These are phyloP conservation scores for Neurospora pannonica DNA, from an alignment of 495 filamentous ascomycete genomes.

Conservation along the genomic window DNA sequence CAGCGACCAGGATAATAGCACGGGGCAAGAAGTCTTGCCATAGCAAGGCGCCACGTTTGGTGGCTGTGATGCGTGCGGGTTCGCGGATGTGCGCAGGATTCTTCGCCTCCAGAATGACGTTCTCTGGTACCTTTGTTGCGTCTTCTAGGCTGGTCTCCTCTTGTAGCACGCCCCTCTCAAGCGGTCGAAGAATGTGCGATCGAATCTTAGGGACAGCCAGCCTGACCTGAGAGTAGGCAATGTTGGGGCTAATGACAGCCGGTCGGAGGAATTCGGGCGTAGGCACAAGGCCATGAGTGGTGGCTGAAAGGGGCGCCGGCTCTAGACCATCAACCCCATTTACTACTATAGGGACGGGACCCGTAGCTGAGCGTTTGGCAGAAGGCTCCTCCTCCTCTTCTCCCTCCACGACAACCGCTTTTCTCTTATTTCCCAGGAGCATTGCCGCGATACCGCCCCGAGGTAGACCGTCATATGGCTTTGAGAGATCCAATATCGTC, in stretches of 20 bases:
- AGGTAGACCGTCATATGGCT: conserved; percentile 87
- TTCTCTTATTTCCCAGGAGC: conserved; percentile 88
- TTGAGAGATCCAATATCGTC: conserved; percentile 81
- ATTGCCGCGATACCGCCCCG: conserved; percentile 79
- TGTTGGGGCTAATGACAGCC: conserved; percentile 70
- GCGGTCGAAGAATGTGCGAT: conserved; percentile 60
- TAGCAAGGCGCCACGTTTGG: conserved; percentile 69
- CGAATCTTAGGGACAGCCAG: conserved; percentile 84
- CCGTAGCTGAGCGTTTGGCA: conserved; percentile 57
- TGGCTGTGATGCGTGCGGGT: conserved; percentile 71
- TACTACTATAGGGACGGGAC: conserved; percentile 61
- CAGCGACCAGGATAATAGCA: conserved; percentile 74
- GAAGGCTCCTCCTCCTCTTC: conserved; percentile 50
- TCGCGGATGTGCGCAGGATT: conserved; percentile 56
- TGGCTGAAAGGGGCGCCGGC: conserved; percentile 47
- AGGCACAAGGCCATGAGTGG: conserved; percentile 50
- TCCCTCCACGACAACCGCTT: conserved; percentile 57
- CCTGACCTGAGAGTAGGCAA: conserved; percentile 75
- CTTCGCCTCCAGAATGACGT: conserved; percentile 38
- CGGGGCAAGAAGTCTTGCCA: conserved; percentile 92
- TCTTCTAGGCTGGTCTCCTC: conserved; percentile 43
- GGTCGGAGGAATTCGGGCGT: conserved; percentile 84
- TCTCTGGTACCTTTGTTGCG: conserved; percentile 51
- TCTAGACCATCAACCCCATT: conserved; percentile 72
- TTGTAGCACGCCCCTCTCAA: conserved; percentile 43